These are phyloP conservation scores for Helichrysum umbraculigerum DNA, from an alignment of 129 eudicot genomes.

Conservation along the genomic window DNA sequence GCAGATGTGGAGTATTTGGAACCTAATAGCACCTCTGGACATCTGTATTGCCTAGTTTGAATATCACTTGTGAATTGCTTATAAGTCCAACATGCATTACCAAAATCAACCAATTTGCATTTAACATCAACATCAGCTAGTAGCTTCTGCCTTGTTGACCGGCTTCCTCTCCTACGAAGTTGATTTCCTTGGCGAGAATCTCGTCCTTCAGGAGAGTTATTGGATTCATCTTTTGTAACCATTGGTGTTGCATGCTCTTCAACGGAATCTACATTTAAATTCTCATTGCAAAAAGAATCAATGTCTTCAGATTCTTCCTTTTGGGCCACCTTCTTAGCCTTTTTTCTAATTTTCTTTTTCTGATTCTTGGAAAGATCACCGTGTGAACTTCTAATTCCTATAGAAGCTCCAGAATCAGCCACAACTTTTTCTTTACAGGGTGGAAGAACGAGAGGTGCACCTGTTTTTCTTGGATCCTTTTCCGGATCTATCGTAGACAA, in stretches of 20 bases:
- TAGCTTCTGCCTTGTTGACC: slow-evolving; percentile 59
- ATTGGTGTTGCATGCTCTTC: slow-evolving; percentile 35
- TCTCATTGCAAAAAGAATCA: slow-evolving; percentile 33
- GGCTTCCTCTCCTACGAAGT: slow-evolving; percentile 60
- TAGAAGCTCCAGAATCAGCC: slow-evolving; percentile 48
- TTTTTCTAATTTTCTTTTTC: slow-evolving; percentile 75
- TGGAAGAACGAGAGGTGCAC: slow-evolving; percentile 58
- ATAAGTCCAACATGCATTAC: slow-evolving; percentile 92
- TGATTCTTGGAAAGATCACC: slow-evolving; percentile 77
- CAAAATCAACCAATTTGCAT: slow-evolving; percentile 91
- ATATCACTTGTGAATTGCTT: slow-evolving; percentile 84
- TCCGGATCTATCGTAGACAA: slow-evolving; percentile 67
- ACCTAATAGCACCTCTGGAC: slow-evolving; percentile 84
- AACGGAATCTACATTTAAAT: slow-evolving; percentile 35
- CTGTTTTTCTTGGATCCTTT: slow-evolving; percentile 66
- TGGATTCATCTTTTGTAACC: not conserved
- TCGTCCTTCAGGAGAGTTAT: slow-evolving; percentile 27
- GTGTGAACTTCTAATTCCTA: slow-evolving; percentile 33
- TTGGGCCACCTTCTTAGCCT: slow-evolving; percentile 70
- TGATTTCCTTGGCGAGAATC: slow-evolving; percentile 41
- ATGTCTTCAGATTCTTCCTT: slow-evolving; percentile 53
- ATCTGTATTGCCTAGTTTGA: slow-evolving; percentile 87
- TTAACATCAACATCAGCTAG: slow-evolving; percentile 62
- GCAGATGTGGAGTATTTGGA: slow-evolving; percentile 87
- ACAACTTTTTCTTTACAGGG: slow-evolving; percentile 48